Evolutionary conservation across 2,329 filamentous ascomycete species (phyloP).

Genomic region (Colletotrichum neosansevieriae): DNA sequence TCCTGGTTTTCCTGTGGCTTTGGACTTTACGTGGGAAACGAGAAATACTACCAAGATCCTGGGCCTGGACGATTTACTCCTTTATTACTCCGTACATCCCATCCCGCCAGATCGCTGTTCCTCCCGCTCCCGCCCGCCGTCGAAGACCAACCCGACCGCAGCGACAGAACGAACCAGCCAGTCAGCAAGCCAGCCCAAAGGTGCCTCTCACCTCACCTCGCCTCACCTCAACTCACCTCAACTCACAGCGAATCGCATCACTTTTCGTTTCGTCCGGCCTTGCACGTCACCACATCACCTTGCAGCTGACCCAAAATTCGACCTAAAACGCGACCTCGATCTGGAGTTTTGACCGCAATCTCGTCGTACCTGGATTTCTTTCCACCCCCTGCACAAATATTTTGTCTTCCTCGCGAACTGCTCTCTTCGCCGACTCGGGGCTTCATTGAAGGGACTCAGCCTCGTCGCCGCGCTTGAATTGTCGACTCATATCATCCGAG

Average conservation of each 20-base stretch:
- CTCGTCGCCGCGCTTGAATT: neutral
- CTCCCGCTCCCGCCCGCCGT: conserved; percentile 40
- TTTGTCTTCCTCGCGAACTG: neutral
- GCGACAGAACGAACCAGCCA: conserved; percentile 16
- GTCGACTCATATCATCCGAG: neutral
- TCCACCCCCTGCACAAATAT: too few relatives aligned
- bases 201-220: conserved; percentile 6
- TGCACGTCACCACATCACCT: conserved; percentile 27
- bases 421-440: neutral
- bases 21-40: too few relatives aligned
- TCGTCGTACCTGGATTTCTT: neutral
- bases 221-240: conserved; percentile 1
- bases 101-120: conserved; percentile 39
- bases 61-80: conserved; percentile 6
- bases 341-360: neutral
- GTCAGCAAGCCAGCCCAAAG: conserved; percentile 6
- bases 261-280: neutral
- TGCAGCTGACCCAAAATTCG: conserved; percentile 9
- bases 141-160: conserved; percentile 34
- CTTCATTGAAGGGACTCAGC: neutral
- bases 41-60: neutral
- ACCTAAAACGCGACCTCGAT: conserved; percentile 8
- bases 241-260: neutral
- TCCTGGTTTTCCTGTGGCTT: neutral
- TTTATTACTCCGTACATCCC: conserved; percentile 32